A percentile compares a stretch with the other conserved stretches of the same genome.
These are phyloP conservation scores for Cenococcum geophilum DNA, from an alignment of 495 filamentous ascomycete species.

Conservation along the genomic window DNA sequence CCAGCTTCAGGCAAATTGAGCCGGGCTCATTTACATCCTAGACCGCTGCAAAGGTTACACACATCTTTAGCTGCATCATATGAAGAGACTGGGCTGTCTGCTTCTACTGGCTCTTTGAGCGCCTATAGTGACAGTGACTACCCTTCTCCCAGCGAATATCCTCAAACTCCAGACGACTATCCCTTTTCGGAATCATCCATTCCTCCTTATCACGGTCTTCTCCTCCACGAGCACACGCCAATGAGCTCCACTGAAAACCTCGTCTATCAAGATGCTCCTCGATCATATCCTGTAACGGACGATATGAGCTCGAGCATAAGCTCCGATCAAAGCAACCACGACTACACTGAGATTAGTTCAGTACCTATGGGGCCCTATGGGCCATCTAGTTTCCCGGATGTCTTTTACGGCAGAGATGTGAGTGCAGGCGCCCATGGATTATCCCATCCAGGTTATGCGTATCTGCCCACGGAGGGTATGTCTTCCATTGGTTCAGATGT, in stretches of 20 bases:
- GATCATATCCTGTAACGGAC: conserved; percentile 31
- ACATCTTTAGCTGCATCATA: conserved; percentile 37
- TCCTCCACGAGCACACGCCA: conserved; percentile 22
- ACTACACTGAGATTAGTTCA: conserved; percentile 28
- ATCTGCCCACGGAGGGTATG: conserved; percentile 30
- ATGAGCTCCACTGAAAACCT: conserved; percentile 30
- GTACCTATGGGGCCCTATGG: conserved; percentile 19
- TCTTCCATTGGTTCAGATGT: conserved; percentile 31
- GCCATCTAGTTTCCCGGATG: conserved; percentile 20
- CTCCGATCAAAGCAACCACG: conserved; percentile 36
- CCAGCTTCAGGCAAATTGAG: conserved; percentile 30
- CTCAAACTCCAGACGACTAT: conserved; percentile 35
- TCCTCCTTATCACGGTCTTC: conserved; percentile 23
- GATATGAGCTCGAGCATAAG: conserved; percentile 38
- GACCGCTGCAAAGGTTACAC: conserved; percentile 41
- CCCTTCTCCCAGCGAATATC: conserved; percentile 43
- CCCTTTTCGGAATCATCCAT: conserved; percentile 30
- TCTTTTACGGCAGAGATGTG: conserved; percentile 27
- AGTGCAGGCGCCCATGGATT: conserved; percentile 23
- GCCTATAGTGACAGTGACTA: conserved; percentile 45
- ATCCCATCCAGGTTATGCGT: conserved; percentile 27
- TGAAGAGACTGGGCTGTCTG: conserved; percentile 39
- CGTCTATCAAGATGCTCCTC: conserved; percentile 27
- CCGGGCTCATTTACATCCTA: conserved; percentile 23
- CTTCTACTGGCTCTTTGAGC: conserved; percentile 41